phyloP scores from a whole-genome alignment of 148 eudicot genomes.

The Heliosperma pusillum region DNA sequence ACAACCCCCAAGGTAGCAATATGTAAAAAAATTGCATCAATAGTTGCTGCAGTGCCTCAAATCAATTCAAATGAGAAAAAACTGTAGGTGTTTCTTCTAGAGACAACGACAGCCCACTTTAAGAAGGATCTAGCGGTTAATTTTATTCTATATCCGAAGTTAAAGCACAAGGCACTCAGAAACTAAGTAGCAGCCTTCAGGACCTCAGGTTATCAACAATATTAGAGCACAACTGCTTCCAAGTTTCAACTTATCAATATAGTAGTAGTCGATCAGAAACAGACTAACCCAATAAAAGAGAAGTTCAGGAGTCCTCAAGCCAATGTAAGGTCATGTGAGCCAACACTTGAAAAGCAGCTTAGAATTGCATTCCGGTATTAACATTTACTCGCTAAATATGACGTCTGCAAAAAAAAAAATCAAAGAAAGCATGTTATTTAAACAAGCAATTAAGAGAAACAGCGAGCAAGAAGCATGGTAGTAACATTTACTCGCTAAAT shows the following conservation, averaged over 20 bases:
- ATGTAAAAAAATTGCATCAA: not conserved
- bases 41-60: not conserved
- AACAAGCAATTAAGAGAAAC: not conserved
- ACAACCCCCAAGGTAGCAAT: not conserved
- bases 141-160: not conserved
- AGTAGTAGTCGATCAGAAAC: slow-evolving; percentile 20
- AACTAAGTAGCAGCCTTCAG: slow-evolving; percentile 10
- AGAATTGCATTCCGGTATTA: not conserved
- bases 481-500: not conserved
- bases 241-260: not conserved
- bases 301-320: slow-evolving; percentile 1
- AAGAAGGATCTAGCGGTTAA: not conserved
- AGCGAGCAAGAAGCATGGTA: not conserved
- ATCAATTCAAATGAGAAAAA: not conserved
- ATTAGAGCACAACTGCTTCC: slow-evolving; percentile 19
- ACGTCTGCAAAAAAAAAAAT: slow-evolving; percentile 10
- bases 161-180: not conserved
- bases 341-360: slow-evolving; percentile 1
- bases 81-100: not conserved
- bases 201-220: slow-evolving; percentile 4
- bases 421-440: not conserved
- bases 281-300: slow-evolving; percentile 12
- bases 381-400: no score
- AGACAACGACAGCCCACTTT: not conserved
- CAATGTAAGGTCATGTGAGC: slow-evolving; percentile 1